Percentiles rank a stretch among this genome's conserved stretches.
These are phyloP conservation scores for Pseudocercospora fijiensis DNA, from an alignment of 2,329 filamentous ascomycete species.

Conservation along the genomic window DNA sequence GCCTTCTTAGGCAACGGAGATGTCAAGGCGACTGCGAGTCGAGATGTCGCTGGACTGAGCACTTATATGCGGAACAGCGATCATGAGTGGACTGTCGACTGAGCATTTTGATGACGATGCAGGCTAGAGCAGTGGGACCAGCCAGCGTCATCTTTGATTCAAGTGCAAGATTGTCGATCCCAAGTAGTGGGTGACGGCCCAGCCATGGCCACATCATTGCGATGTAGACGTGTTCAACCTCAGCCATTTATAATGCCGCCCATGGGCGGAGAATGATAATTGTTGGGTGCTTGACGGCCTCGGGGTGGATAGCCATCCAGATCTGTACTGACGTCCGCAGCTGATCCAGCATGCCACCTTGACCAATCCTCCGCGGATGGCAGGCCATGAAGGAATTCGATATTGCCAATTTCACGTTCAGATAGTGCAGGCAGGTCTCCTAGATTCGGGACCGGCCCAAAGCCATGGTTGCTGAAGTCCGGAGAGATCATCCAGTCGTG, in stretches of 20 bases:
- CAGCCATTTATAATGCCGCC: constrained; percentile 20
- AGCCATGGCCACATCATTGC: not conserved
- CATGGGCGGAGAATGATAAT: constrained; percentile 16
- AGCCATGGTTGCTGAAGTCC: constrained; percentile 9
- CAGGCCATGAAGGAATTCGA: constrained; percentile 22
- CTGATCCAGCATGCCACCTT: constrained; percentile 21
- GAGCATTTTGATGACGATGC: not conserved
- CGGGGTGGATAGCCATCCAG: constrained; percentile 22
- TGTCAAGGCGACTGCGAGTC: constrained; percentile 20
- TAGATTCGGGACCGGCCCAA: constrained; percentile 16
- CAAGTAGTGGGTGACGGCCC: not conserved
- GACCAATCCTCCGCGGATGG: constrained; percentile 26
- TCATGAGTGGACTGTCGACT: constrained; percentile 24
- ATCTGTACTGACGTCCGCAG: constrained; percentile 10
- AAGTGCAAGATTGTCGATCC: not conserved
- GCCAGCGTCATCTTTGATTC: not conserved
- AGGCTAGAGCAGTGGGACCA: not conserved
- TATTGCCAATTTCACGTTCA: constrained; percentile 13
- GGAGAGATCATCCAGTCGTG: constrained; percentile 23
- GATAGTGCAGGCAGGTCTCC: constrained; percentile 18
- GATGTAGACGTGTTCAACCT: not conserved
- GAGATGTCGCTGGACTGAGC: constrained; percentile 19
- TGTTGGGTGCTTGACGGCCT: constrained; percentile 3
- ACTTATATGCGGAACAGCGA: constrained; percentile 22
- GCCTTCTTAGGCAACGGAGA: constrained; percentile 42